Evolutionary conservation across 192 early-diverging fungal species (phyloP).

Genomic region (Bifiguratus adelaidae): DNA sequence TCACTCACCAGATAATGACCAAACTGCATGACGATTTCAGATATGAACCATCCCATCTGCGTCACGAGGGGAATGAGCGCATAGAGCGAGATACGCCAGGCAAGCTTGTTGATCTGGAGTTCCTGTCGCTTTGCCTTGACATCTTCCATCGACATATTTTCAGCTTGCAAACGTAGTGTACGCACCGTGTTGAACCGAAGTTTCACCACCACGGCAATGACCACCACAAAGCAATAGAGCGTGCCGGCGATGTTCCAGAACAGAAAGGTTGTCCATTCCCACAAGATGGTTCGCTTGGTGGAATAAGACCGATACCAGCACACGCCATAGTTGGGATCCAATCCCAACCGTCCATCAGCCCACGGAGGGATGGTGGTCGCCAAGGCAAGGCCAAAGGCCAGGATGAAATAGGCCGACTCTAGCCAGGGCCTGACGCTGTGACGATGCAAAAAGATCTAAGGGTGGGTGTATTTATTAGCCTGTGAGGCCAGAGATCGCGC

Average conservation of each 20-base stretch:
- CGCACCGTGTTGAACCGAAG: background rate
- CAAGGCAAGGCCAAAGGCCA: background rate
- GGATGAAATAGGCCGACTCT: background rate
- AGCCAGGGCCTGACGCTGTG: background rate
- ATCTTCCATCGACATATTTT: background rate
- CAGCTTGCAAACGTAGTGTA: background rate
- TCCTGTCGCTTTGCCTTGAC: background rate
- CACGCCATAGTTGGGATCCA: constrained; percentile 6
- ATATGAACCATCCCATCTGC: constrained; percentile 1
- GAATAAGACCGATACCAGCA: constrained; percentile 6
- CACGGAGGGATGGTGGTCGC: constrained; percentile 5
- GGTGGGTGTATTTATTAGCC: background rate
- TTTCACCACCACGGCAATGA: constrained; percentile 2
- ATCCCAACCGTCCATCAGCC: constrained; percentile 1
- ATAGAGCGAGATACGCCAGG: constrained; percentile 6
- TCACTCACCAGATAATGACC: background rate
- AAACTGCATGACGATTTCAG: constrained; percentile 4
- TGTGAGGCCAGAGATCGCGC: background rate
- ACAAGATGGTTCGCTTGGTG: constrained; percentile 2
- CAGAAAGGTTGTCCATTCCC: constrained; percentile 7
- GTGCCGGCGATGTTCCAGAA: constrained; percentile 4
- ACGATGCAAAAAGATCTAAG: constrained; percentile 4
- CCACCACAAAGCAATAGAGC: constrained; percentile 7
- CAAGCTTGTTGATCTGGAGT: constrained; percentile 2
- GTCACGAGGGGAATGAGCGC: constrained; percentile 8